Evolutionary conservation across 306 rosid genomes (phyloP).

Genomic region (Quercus agrifolia): DNA sequence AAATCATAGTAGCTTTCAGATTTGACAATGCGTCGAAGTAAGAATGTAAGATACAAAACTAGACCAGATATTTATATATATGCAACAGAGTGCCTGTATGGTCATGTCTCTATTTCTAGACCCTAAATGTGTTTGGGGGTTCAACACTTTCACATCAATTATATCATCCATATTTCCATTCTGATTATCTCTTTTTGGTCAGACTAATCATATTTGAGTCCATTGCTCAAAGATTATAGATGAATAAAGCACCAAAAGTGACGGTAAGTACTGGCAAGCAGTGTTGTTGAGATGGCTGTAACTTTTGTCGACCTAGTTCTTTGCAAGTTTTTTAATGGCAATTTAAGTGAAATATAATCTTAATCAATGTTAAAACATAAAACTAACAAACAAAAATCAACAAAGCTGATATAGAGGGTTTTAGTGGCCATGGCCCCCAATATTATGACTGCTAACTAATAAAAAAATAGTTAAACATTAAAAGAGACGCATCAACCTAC

Average conservation of each 20-base stretch:
- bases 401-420: not conserved
- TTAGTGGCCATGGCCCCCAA: not conserved
- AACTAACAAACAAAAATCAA: not conserved
- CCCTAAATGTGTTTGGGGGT: not conserved
- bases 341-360: not conserved
- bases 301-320: no score
- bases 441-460: not conserved
- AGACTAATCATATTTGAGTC: not conserved
- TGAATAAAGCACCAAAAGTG: no score
- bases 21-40: not conserved
- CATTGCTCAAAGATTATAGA: not conserved
- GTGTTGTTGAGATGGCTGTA: no score
- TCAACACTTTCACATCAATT: not conserved
- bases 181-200: not conserved
- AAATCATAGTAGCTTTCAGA: conserved; percentile 59
- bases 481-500: conserved; percentile 32
- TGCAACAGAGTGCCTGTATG: not conserved
- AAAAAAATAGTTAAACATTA: not conserved
- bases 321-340: no score
- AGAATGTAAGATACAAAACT: not conserved
- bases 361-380: not conserved
- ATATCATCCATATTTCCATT: not conserved
- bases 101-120: not conserved
- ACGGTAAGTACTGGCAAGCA: no score
- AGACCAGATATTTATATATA: not conserved